Evolutionary conservation across 208 protist species (phyloP).

Genomic region (Trypanosoma avium): DNA sequence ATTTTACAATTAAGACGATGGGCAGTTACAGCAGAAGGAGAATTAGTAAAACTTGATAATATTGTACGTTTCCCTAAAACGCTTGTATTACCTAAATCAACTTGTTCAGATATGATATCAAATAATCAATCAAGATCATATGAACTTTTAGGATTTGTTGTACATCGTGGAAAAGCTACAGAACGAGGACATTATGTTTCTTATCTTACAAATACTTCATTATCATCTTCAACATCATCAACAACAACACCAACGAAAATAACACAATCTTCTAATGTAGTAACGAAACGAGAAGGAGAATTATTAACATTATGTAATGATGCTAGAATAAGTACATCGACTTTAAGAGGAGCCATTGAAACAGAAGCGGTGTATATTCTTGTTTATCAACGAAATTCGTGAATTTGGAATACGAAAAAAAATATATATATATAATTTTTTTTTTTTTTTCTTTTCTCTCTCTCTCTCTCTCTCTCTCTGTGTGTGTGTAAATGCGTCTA

Average conservation of each 20-base stretch:
- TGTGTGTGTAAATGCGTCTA: background rate
- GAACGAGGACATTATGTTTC: conserved; percentile 80
- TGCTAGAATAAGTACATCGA: conserved; percentile 32
- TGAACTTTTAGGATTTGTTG: conserved; percentile 60
- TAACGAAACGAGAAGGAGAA: background rate
- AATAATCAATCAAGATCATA: conserved; percentile 50
- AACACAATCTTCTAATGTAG: no score
- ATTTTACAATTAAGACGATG: conserved; percentile 78
- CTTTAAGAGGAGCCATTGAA: conserved; percentile 26
- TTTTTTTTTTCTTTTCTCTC: conserved; percentile 1
- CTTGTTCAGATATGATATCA: conserved; percentile 49
- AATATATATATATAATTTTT: no score
- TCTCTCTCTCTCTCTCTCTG: background rate
- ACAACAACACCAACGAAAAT: no score
- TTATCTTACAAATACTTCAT: conserved; percentile 37
- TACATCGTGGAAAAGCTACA: conserved; percentile 56
- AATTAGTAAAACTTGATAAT: conserved; percentile 86
- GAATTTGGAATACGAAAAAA: no score
- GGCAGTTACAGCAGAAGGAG: conserved; percentile 80
- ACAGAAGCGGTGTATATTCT: conserved; percentile 79
- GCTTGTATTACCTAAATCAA: conserved; percentile 52
- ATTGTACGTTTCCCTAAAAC: conserved; percentile 47
- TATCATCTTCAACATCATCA: no score
- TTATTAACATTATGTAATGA: conserved; percentile 76
- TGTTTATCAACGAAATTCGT: conserved; percentile 69